Evolutionary conservation across 805 yeast species (phyloP).

Genomic region (Candida parachauliodes): DNA sequence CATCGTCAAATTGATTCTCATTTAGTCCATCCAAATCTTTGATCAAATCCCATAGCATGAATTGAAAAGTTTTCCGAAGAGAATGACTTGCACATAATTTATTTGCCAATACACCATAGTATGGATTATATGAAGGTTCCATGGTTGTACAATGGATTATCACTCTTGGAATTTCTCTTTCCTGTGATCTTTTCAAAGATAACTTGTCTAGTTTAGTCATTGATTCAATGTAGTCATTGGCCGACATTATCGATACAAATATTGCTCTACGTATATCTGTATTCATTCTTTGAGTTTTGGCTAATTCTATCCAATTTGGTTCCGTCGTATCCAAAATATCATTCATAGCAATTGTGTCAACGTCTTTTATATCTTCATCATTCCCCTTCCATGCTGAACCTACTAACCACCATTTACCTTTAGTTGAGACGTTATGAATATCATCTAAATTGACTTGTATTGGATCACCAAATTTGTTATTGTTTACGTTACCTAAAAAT

Average conservation of each 20-base stretch:
- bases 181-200: slow-evolving; percentile 72
- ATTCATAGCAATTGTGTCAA: slow-evolving; percentile 45
- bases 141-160: slow-evolving; percentile 80
- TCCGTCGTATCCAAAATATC: slow-evolving; percentile 66
- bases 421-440: slow-evolving; percentile 67
- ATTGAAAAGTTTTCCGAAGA: slow-evolving; percentile 80
- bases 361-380: slow-evolving; percentile 17
- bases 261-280: slow-evolving; percentile 93
- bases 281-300: slow-evolving; percentile 86
- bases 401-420: slow-evolving; percentile 98
- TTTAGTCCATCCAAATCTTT: slow-evolving; percentile 58
- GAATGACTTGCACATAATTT: slow-evolving; percentile 74
- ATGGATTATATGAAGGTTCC: slow-evolving; percentile 86
- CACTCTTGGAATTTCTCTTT: slow-evolving; percentile 82
- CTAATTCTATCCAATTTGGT: slow-evolving; percentile 87
- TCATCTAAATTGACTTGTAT: slow-evolving; percentile 81
- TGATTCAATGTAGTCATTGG: slow-evolving; percentile 88
- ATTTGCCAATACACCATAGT: slow-evolving; percentile 75
- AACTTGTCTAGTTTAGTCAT: slow-evolving; percentile 77
- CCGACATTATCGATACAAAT: slow-evolving; percentile 92
- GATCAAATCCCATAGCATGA: slow-evolving; percentile 82
- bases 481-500: slow-evolving; percentile 50
- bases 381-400: slow-evolving; percentile 96
- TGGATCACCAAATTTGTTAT: slow-evolving; percentile 59
- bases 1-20: slow-evolving; percentile 35